Conservation (phyloP, 2,329 filamentous ascomycete genomes). For the Hortaea sp. region DNA sequence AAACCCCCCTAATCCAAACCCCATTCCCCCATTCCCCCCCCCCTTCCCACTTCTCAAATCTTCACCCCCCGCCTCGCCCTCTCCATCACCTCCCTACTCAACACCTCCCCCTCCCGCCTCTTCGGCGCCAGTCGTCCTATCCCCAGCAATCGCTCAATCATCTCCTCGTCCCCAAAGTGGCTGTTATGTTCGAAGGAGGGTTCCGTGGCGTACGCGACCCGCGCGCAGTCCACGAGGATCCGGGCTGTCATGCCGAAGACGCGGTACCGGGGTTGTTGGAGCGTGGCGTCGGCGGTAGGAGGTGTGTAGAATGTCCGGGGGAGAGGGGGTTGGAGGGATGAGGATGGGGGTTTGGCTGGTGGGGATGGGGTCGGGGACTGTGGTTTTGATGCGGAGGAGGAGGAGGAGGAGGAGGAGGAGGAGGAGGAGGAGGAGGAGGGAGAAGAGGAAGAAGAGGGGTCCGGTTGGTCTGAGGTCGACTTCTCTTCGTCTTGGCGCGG, state of each 20-base stretch:
- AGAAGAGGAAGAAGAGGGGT: too few species aligned
- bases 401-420: too few species aligned
- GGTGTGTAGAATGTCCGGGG: constrained; percentile 18
- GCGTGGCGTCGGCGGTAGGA: background rate
- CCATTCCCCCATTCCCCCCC: background rate
- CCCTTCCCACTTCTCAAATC: constrained; percentile 11
- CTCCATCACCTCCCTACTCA: constrained; percentile 28
- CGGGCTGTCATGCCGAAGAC: constrained; percentile 94
- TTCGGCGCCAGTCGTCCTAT: constrained; percentile 47
- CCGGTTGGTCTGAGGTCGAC: too few species aligned
- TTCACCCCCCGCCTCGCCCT: constrained; percentile 21
- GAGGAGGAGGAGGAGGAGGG: too few species aligned
- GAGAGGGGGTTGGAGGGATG: constrained; percentile 18
- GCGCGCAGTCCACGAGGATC: constrained; percentile 78
- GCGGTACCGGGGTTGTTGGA: constrained; percentile 44
- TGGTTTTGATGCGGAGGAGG: background rate
- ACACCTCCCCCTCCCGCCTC: constrained; percentile 39
- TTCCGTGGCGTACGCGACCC: constrained; percentile 70
- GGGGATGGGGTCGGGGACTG: background rate
- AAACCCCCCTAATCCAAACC: background rate
- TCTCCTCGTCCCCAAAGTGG: constrained; percentile 56
- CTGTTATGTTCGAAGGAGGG: constrained; percentile 72
- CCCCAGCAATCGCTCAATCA: constrained; percentile 48
- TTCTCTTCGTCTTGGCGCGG: background rate
- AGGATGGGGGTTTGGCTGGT: constrained; percentile 1